These are phyloP conservation scores for Hyaloscypha finlandica DNA, from an alignment of 495 filamentous ascomycete species.

Conservation along the genomic window DNA sequence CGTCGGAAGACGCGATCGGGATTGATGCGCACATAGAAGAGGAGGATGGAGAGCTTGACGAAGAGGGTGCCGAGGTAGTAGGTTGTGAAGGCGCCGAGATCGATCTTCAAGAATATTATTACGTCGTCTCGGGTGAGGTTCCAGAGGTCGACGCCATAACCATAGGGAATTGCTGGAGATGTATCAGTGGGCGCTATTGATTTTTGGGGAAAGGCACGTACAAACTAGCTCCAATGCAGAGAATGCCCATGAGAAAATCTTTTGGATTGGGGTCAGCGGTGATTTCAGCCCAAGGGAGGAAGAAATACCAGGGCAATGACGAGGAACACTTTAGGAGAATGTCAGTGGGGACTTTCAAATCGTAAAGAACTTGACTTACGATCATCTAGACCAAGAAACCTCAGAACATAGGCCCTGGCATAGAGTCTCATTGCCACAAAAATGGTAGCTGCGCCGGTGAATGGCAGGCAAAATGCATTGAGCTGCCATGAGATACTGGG, in stretches of 20 bases:
- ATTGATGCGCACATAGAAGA: conserved; percentile 54
- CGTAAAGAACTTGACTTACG: neutral
- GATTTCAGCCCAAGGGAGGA: neutral
- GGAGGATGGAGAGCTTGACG: conserved; percentile 51
- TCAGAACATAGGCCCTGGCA: neutral
- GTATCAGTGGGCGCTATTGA: no score
- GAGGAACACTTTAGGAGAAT: neutral
- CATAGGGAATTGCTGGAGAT: conserved; percentile 7
- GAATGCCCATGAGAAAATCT: conserved; percentile 10
- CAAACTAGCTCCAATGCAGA: neutral
- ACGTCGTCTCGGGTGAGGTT: conserved; percentile 6
- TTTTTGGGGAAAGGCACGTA: neutral
- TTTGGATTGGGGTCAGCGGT: neutral
- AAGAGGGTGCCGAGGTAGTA: conserved; percentile 44
- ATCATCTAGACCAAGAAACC: conserved; percentile 12
- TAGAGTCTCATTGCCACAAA: conserved; percentile 15
- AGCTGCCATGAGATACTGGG: conserved; percentile 12
- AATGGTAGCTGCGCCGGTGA: conserved; percentile 5
- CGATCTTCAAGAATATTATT: conserved; percentile 13
- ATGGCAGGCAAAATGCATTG: neutral
- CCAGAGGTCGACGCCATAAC: conserved; percentile 17
- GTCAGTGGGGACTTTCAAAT: neutral
- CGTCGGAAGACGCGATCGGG: conserved; percentile 41
- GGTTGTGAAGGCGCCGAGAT: conserved; percentile 26
- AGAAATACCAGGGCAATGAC: conserved; percentile 8